Base-by-base conservation (phyloP, 2,329 filamentous ascomycete genomes). In the Malbranchea cinnamomea region DNA sequence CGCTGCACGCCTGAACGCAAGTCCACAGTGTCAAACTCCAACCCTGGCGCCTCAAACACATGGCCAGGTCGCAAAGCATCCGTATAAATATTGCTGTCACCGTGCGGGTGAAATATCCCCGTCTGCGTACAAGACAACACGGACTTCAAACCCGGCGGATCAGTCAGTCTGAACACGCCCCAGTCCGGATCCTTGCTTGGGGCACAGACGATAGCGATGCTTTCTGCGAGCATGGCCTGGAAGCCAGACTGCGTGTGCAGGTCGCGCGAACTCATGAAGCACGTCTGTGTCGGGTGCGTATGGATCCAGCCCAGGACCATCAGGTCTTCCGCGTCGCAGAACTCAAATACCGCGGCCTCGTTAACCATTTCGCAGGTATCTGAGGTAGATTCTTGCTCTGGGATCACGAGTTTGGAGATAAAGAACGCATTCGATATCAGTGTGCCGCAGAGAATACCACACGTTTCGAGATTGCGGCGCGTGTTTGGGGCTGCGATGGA, bases 251-350 rank as follows among this genome's bases (percentile, higher is more conserved):
- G 87, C 0, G 91, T 98, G 49, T 98, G 89, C 41, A 95, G 51
- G 49, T 98, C 89, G 28, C 87, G 67, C 28, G 79, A 89, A 50
- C 83, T 93, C 81, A 98, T 91, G 52, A 98, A 98, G 54, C 89
- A 98, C 0, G 83, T 91, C 57, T 98, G 89, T 0, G 78, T 83
- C 0, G 89, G 89, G 52, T 98, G 89, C 0, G 89, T 98, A 50
- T 98, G 89, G 37, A 98, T 98, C 89, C 89, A 98, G 22, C 87
- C 87, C 4, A 93, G 67, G 31, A 92, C 74, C 53, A 93, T 71
- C 20, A 95, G 57, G 37, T 91, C 80, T 46, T 92, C 72, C 4
- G 65, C 67, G 44, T 89, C 80, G 48, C 85, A 91, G 51, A 87
- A 94, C 33, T 93, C 83, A 43, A 94, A 85, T 16, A 94, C 66